Evolutionary conservation across 73 alveolate species (phyloP).

Genomic region (Tetrahymena thermophila): DNA sequence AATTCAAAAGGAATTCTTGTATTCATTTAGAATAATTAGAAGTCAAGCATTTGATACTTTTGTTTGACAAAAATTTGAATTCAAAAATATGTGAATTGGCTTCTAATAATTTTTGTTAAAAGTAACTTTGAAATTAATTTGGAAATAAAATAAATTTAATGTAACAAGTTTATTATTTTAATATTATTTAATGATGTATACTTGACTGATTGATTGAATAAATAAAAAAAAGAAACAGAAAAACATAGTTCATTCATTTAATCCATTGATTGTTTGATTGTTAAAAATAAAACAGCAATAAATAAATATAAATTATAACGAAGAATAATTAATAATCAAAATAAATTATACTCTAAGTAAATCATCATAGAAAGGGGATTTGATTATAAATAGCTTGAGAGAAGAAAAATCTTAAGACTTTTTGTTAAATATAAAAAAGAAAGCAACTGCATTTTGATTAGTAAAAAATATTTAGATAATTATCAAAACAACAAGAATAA

Average conservation of each 20-base stretch:
- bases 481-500: not conserved
- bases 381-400: not conserved
- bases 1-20: no score
- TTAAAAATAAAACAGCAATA: not conserved
- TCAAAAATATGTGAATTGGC: no score
- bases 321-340: not conserved
- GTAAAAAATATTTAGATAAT: not conserved
- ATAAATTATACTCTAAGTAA: not conserved
- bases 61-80: no score
- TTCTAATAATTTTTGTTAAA: no score
- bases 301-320: not conserved
- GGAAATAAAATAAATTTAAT: no score
- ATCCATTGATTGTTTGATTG: not conserved
- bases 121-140: no score
- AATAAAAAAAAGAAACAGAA: not conserved
- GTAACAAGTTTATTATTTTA: no score
- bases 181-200: not conserved
- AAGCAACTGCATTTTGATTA: not conserved
- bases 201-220: not conserved
- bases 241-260: not conserved
- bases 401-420: not conserved
- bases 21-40: no score
- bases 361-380: not conserved
- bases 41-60: no score
- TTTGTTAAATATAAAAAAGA: not conserved